Conservation (phyloP, 83 land plant species). For the Thuja plicata region DNA sequence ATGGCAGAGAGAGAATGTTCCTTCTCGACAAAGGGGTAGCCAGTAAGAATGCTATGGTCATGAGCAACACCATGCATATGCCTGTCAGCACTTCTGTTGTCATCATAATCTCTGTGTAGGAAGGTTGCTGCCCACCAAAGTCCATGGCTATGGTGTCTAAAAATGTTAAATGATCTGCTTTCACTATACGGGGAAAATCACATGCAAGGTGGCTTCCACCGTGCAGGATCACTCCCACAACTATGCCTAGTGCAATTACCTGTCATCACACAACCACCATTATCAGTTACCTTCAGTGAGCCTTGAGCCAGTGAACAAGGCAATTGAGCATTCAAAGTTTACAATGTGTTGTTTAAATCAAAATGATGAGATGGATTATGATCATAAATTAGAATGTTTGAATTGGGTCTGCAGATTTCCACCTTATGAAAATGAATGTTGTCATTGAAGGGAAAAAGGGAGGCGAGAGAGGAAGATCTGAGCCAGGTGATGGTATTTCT, state of each 20-base stretch:
- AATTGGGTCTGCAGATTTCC: too few relatives aligned
- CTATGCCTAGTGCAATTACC: conserved; percentile 77
- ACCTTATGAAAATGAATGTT: conserved; percentile 85
- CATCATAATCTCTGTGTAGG: conserved; percentile 47
- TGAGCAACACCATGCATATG: conserved; percentile 75
- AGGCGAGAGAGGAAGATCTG: conserved; percentile 26
- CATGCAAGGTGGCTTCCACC: conserved; percentile 76
- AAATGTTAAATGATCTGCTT: conserved; percentile 47
- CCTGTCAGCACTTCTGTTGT: conserved; percentile 74
- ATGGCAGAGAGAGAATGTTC: conserved; percentile 68
- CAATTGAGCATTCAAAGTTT: too few relatives aligned
- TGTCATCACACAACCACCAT: conserved; percentile 23
- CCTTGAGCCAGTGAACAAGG: too few relatives aligned
- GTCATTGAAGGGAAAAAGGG: conserved; percentile 66
- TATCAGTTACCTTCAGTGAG: too few relatives aligned
- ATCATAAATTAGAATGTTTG: too few relatives aligned
- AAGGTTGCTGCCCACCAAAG: conserved; percentile 61
- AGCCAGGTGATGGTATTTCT: conserved; percentile 71
- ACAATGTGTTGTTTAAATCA: too few relatives aligned
- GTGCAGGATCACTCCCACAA: conserved; percentile 62
- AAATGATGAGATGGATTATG: too few relatives aligned
- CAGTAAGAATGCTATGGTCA: conserved; percentile 73
- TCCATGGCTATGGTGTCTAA: conserved; percentile 40
- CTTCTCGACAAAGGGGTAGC: conserved; percentile 76
- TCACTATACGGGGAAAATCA: conserved; percentile 70